Evolutionary conservation across 1,284 basidiomycete species (phyloP), one percentile per base, ranked within the genome.

Genomic region (Irpex sp.): DNA sequence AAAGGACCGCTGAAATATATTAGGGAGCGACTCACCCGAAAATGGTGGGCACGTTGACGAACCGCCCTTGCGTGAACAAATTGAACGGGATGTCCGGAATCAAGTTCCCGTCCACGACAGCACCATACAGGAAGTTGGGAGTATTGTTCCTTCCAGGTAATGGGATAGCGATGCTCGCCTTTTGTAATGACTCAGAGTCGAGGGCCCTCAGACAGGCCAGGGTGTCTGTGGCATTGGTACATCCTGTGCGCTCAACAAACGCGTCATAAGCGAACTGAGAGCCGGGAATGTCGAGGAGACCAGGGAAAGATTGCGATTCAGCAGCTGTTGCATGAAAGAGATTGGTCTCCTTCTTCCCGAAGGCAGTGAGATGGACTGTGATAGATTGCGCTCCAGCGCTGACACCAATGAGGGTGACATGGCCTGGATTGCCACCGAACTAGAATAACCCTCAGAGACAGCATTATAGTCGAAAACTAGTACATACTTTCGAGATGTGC

Each of bases 161-260:
- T 26, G 53, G 53, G 8, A 55, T 55, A 33, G 31, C 53, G n/a
- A 55, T 35, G n/a, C 53, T 55, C 9, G 53, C 53, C 21, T 35
- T 55, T 35, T 55, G 53, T 9, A 55, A 7, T 11, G 31, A 11
- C 15, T 13, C 53, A 33, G 31, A 17, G 26, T 55, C 53, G 11
- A 55, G 26, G 9, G 57, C 60, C n/a, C 77, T 73, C 57, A 82
- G 71, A 61, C 80, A 83, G 35, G 72, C 59, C 43, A 81, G 67
- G 0, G 78, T 76, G 63, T 80, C 74, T 0, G 57, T 54, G 0
- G 71, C 59, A 6, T 61, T 65, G 0, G 67, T 57, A 66, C 79
- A 79, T 0, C 73, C 74, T 0, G 73, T 69, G 39, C 69, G 60
- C 7, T 66, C 47, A 2, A 81, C 71, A 6, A 80, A 33, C 6